Evolutionary conservation across 2,329 filamentous ascomycete genomes (phyloP).

Genomic region (Ophiocordyceps camponoti-saundersi): DNA sequence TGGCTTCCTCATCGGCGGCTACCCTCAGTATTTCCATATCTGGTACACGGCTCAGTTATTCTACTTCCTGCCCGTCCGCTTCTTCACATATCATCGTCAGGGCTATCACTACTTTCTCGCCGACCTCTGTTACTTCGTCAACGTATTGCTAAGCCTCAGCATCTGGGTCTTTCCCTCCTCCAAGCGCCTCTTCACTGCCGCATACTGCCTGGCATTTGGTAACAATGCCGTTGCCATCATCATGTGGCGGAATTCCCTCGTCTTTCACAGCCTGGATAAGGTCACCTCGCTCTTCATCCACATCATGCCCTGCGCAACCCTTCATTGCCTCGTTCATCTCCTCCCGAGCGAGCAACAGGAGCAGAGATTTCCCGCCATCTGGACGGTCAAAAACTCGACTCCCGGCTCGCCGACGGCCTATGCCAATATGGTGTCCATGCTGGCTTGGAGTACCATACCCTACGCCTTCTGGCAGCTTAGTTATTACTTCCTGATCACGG

Average conservation of each 20-base stretch:
- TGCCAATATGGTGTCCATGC: slow-evolving; percentile 62
- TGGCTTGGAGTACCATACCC: slow-evolving; percentile 83
- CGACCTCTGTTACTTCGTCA: slow-evolving; percentile 97
- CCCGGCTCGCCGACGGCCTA: slow-evolving; percentile 68
- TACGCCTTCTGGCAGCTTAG: slow-evolving; percentile 84
- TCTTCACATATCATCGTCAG: slow-evolving; percentile 75
- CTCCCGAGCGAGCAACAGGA: slow-evolving; percentile 47
- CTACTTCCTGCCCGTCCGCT: slow-evolving; percentile 96
- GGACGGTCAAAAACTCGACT: slow-evolving; percentile 53
- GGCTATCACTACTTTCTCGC: slow-evolving; percentile 96
- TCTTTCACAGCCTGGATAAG: slow-evolving; percentile 98
- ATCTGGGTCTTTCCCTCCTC: slow-evolving; percentile 85
- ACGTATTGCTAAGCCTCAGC: slow-evolving; percentile 63
- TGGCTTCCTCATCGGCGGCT: slow-evolving; percentile 79
- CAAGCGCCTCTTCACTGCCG: slow-evolving; percentile 79
- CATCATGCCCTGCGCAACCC: slow-evolving; percentile 90
- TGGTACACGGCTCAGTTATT: slow-evolving; percentile 82
- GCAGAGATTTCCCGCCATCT: slow-evolving; percentile 67
- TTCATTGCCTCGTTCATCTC: slow-evolving; percentile 85
- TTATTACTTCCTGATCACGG: slow-evolving; percentile 92
- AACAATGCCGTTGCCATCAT: slow-evolving; percentile 97
- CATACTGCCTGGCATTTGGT: slow-evolving; percentile 83
- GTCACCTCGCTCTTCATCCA: slow-evolving; percentile 98
- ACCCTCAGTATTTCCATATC: slow-evolving; percentile 70
- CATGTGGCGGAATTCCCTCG: slow-evolving; percentile 97